phyloP scores from a whole-genome alignment of 345 rosid species.

The Hibiscus trionum region DNA sequence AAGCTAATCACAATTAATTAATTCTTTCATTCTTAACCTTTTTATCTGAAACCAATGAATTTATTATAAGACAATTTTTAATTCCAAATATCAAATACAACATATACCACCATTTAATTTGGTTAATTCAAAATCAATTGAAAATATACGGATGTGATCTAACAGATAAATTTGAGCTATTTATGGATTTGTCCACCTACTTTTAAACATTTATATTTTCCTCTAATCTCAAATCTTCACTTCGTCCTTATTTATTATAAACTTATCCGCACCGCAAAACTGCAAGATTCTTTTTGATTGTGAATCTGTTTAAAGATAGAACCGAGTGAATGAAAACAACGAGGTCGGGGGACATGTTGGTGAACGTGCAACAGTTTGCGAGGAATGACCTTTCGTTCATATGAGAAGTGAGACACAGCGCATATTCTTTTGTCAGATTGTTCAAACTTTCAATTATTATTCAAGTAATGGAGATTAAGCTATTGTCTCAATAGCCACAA shows the following conservation, averaged over 20 bases:
- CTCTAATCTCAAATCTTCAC: too few relatives aligned
- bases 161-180: too few relatives aligned
- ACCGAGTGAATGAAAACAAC: background rate
- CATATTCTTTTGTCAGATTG: background rate
- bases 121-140: too few relatives aligned
- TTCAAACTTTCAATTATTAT: background rate
- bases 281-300: background rate
- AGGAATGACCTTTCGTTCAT: background rate
- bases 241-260: too few relatives aligned
- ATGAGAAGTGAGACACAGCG: background rate
- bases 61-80: too few relatives aligned
- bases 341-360: background rate
- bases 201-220: too few relatives aligned
- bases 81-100: too few relatives aligned
- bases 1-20: background rate
- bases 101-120: too few relatives aligned
- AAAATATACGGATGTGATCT: too few relatives aligned
- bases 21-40: background rate
- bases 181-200: too few relatives aligned
- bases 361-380: background rate
- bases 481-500: background rate
- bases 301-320: background rate
- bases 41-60: too few relatives aligned
- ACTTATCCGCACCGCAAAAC: too few relatives aligned
- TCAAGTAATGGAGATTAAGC: background rate